Evolutionary conservation across 306 rosid genomes (phyloP).

Genomic region (Abrus pulchellus): DNA sequence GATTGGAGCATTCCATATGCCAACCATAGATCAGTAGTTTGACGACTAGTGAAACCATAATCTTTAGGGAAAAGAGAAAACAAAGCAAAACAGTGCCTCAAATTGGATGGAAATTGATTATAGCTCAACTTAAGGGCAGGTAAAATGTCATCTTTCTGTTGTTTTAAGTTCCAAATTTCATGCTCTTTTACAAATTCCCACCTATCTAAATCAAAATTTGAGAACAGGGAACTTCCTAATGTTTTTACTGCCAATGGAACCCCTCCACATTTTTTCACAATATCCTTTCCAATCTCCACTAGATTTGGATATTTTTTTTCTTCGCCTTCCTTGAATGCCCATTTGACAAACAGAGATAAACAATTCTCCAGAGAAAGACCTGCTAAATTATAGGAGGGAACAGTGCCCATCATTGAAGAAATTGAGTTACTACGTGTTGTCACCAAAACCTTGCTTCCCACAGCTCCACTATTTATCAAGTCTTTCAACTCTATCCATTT

Average conservation of each 20-base stretch:
- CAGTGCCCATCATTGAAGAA: constrained; percentile 21
- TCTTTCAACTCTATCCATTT: constrained; percentile 35
- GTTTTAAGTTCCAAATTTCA: constrained; percentile 9
- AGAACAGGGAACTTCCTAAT: constrained; percentile 21
- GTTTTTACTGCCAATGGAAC: constrained; percentile 19
- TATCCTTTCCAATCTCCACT: background rate
- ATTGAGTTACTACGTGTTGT: constrained; percentile 34
- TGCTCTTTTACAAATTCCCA: constrained; percentile 17
- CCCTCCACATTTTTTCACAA: constrained; percentile 32
- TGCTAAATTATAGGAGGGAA: background rate
- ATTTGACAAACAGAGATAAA: constrained; percentile 18
- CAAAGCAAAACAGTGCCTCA: background rate
- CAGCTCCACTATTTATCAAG: background rate
- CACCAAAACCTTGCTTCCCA: constrained; percentile 18
- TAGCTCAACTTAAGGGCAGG: constrained; percentile 26
- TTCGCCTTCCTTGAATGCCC: constrained; percentile 33
- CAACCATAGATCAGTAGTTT: too few relatives aligned
- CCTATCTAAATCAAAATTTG: background rate
- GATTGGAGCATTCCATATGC: too few relatives aligned
- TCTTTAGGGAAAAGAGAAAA: constrained; percentile 23
- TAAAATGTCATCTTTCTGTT: constrained; percentile 7
- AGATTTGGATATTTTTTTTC: background rate
- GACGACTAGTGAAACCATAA: too few relatives aligned
- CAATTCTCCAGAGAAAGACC: background rate
- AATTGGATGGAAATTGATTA: constrained; percentile 36